Evolutionary conservation across 2,329 filamentous ascomycete species (phyloP).

Genomic region (Aspergillus piperis): DNA sequence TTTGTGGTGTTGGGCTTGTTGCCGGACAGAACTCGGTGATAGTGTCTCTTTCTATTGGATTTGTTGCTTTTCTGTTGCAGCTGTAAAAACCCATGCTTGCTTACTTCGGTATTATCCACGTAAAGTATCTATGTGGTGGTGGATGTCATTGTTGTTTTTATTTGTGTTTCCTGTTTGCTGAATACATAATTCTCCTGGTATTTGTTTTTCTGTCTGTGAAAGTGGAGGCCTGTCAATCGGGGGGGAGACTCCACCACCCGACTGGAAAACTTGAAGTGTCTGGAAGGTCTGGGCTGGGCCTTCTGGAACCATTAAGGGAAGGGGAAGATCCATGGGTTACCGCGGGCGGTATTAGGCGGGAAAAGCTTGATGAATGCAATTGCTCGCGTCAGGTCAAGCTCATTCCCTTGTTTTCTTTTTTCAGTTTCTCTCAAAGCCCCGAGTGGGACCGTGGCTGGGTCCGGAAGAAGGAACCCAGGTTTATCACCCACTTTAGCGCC

Average conservation of each 20-base stretch:
- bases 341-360: not conserved
- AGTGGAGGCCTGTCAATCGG: not conserved
- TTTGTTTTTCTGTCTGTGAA: no score
- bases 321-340: not conserved
- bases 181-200: no score
- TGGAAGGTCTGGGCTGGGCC: not conserved
- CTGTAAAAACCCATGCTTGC: no score
- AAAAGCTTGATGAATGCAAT: not conserved
- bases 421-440: slow-evolving; percentile 10
- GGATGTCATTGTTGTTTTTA: no score
- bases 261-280: not conserved
- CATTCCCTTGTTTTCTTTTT: slow-evolving; percentile 5
- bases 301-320: slow-evolving; percentile 19
- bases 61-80: not conserved
- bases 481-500: slow-evolving; percentile 20
- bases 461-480: not conserved
- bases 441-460: slow-evolving; percentile 16
- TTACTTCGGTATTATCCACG: no score
- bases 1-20: not conserved
- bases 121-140: no score
- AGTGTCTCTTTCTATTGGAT: not conserved
- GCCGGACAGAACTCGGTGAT: not conserved
- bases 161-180: no score
- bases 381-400: slow-evolving; percentile 2
- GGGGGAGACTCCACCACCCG: not conserved